phyloP scores from a whole-genome alignment of 768 basidiomycete genomes.

The Tylopilus plumbeoviolaceoides region DNA sequence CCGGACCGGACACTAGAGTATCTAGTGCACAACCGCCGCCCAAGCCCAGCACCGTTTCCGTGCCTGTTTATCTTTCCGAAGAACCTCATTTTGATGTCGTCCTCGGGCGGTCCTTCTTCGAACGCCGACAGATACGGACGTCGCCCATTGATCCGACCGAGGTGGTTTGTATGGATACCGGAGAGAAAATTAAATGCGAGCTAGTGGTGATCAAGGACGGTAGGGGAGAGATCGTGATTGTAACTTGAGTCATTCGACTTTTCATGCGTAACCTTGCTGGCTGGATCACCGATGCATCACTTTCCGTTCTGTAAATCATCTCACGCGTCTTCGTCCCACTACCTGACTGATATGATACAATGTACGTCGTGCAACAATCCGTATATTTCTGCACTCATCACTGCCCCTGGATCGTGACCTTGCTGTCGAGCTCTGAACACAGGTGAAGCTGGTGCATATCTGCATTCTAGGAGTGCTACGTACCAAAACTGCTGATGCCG shows the following conservation, averaged over 20 bases:
- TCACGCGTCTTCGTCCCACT: neutral
- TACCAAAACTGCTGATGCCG: constrained; percentile 18
- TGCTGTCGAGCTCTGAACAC: constrained; percentile 14
- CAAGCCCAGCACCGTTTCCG: constrained; percentile 39
- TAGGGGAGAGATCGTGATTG: constrained; percentile 83
- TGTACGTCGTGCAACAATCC: neutral
- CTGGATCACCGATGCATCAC: no score
- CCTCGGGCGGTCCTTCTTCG: constrained; percentile 81
- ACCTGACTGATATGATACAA: neutral
- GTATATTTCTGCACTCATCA: neutral
- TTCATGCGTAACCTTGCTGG: no score
- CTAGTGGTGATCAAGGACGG: constrained; percentile 90
- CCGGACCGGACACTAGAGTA: neutral
- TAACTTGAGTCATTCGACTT: constrained; percentile 44
- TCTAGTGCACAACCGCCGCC: constrained; percentile 3
- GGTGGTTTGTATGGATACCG: constrained; percentile 88
- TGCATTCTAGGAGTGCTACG: neutral
- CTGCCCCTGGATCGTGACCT: neutral
- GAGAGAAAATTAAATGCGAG: constrained; percentile 89
- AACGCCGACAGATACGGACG: constrained; percentile 76
- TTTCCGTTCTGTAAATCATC: neutral
- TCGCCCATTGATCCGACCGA: constrained; percentile 84
- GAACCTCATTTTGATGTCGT: constrained; percentile 96
- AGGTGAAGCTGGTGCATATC: neutral
- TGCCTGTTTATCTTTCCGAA: constrained; percentile 84